phyloP scores from a whole-genome alignment of 805 yeast genomes.

The Alloascoidea africana region DNA sequence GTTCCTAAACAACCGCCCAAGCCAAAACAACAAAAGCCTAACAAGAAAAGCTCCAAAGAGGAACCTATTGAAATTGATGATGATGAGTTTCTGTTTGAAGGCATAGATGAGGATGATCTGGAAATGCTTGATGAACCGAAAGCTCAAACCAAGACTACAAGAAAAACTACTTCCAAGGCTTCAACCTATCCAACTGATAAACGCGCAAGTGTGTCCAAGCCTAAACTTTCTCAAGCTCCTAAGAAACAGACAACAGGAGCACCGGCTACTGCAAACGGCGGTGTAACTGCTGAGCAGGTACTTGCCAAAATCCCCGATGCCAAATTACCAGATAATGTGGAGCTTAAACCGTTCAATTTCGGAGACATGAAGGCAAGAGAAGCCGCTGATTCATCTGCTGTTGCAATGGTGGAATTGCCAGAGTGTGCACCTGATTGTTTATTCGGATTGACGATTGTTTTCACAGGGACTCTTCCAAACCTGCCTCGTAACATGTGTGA shows the following conservation, averaged over 20 bases:
- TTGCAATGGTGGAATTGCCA: conserved; percentile 36
- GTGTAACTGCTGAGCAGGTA: conserved; percentile 34
- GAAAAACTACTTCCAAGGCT: conserved; percentile 3
- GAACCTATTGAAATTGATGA: no score
- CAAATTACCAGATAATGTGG: conserved; percentile 36
- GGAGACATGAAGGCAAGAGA: conserved; percentile 40
- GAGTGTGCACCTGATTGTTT: conserved; percentile 78
- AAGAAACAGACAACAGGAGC: conserved; percentile 3
- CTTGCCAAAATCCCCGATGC: conserved; percentile 63
- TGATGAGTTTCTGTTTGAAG: not conserved
- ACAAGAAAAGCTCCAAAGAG: no score
- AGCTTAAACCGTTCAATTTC: conserved; percentile 34
- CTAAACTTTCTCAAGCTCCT: not conserved
- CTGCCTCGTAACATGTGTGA: conserved; percentile 68
- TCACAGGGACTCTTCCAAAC: conserved; percentile 79
- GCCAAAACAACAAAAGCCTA: no score
- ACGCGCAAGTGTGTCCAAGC: not conserved
- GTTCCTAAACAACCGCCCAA: conserved; percentile 6
- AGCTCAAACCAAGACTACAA: not conserved
- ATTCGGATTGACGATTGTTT: conserved; percentile 79
- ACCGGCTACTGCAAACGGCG: conserved; percentile 8
- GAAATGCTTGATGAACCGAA: not conserved
- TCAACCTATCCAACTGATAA: not conserved
- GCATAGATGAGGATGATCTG: not conserved
- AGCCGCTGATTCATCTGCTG: conserved; percentile 13